phyloP scores from a whole-genome alignment of 1,284 basidiomycete species.

The Rhodotorula sp. region DNA sequence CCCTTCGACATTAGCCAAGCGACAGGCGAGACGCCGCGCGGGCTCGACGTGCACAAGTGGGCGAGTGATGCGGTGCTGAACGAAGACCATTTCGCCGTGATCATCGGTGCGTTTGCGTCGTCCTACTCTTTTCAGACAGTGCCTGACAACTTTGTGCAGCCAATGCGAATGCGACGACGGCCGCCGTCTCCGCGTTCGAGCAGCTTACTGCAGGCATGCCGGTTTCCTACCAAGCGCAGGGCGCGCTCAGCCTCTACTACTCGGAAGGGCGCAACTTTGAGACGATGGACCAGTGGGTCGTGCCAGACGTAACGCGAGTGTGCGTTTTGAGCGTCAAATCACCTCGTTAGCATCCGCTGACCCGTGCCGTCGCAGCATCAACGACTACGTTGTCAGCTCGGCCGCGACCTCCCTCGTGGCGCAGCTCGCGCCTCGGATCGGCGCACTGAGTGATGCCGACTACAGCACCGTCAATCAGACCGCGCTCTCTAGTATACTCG shows the following conservation, averaged over 20 bases:
- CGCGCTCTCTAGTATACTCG: slow-evolving; percentile 34
- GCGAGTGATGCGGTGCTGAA: slow-evolving; percentile 44
- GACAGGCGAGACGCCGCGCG: slow-evolving; percentile 1
- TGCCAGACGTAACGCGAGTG: slow-evolving; percentile 40
- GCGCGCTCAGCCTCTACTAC: slow-evolving; percentile 47
- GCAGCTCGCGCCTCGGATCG: slow-evolving; percentile 41
- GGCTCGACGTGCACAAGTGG: slow-evolving; percentile 40
- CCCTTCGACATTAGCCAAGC: slow-evolving; percentile 21
- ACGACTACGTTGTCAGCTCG: neutral
- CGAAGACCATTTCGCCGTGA: slow-evolving; percentile 48
- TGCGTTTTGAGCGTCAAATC: slow-evolving; percentile 21
- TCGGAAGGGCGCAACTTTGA: slow-evolving; percentile 50
- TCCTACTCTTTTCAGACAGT: slow-evolving; percentile 14
- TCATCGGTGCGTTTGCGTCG: slow-evolving; percentile 35
- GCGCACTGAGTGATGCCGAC: slow-evolving; percentile 11
- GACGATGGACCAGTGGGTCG: slow-evolving; percentile 48
- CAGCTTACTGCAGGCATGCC: slow-evolving; percentile 36
- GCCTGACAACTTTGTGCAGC: neutral
- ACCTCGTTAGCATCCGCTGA: slow-evolving; percentile 8
- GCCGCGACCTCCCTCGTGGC: slow-evolving; percentile 42
- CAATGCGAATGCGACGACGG: slow-evolving; percentile 48
- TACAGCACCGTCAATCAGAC: slow-evolving; percentile 39
- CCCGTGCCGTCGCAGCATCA: neutral
- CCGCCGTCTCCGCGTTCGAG: slow-evolving; percentile 41
- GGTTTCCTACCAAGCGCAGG: slow-evolving; percentile 13